Conservation (phyloP, 1,284 basidiomycete genomes). For the Cystobasidium pallidum region DNA sequence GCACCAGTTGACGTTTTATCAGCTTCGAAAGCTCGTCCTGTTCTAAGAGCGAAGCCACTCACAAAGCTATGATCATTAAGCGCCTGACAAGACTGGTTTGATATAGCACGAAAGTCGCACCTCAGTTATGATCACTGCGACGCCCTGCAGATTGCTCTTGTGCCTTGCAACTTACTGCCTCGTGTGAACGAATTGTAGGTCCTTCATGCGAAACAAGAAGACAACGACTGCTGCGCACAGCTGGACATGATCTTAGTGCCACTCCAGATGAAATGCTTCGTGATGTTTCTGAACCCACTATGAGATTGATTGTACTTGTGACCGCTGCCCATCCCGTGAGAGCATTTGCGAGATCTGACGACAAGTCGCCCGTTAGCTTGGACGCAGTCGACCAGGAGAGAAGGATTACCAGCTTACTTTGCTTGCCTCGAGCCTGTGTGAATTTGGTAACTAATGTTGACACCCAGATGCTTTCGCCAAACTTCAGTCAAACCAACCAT, state of each 20-base stretch:
- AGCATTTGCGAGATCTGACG: constrained; percentile 8
- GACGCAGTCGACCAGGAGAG: neutral
- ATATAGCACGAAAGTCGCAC: neutral
- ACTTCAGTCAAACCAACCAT: neutral
- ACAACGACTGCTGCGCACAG: neutral
- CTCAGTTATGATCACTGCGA: too few species aligned
- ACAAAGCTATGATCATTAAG: constrained; percentile 11
- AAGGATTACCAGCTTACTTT: neutral
- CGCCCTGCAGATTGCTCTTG: too few species aligned
- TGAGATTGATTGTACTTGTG: neutral
- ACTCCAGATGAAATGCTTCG: neutral
- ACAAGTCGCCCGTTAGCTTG: too few species aligned
- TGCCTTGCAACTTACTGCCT: constrained; percentile 8
- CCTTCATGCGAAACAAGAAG: neutral
- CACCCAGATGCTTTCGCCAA: constrained; percentile 5
- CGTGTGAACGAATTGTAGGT: constrained; percentile 6
- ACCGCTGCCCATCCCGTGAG: constrained; percentile 6
- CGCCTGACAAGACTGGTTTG: neutral
- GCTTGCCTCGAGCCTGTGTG: neutral
- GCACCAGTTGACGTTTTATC: neutral
- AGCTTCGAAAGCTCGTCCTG: too few species aligned
- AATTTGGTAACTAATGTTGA: neutral
- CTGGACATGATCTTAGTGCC: neutral
- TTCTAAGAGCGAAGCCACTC: neutral
- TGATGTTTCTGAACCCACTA: neutral